Evolutionary conservation across 164 flowering plant species (phyloP), one percentile per base, ranked within the genome.

Genomic region (Magnolia sinica): DNA sequence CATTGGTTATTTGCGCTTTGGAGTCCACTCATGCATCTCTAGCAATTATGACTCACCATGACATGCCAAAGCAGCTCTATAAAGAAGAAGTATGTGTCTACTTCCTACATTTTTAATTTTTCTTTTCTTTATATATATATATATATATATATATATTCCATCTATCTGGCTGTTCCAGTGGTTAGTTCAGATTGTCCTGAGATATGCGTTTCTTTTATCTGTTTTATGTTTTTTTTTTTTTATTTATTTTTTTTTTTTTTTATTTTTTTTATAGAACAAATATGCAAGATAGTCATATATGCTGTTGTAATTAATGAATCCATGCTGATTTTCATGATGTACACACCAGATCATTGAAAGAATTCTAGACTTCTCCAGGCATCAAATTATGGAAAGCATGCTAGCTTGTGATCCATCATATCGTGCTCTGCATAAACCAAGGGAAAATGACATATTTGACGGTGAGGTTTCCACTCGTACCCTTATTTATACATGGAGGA

Each of bases 21-120:
- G 99, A 94, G 83, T 88, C 98, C 13, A 87, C 91, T 83, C 98
- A 96, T 86, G 98, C 93, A 10, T 89, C 96, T 76, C 80, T 96
- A 55, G 91, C 91, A 24, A 83, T 96, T 37, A 90, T 96, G 98
- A 86, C 96, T 37, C 81, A 89, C 75, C 79, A 79, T 65, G 82
- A 85, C 77, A 91, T 96, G 99, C 97, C 98, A 76, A 94, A 96
- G 82, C 95, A 91, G 82, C 84, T 96, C 1, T 94, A 96, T 73
- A 92, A 92, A 58, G 99, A 96, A 87, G 99, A 96, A 91, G 99
- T 96, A 82, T 55, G 67, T 74, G 50, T 55, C 14, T 23, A 18
- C 13, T 52, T 7, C 18, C 18, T 55, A 55, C 61, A 6, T 7
- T 5, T 63, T 75, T 1, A n/a, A 8, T 0, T 59, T 8, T 10